Conservation (phyloP, 331 rosid species). For the Phaseolus coccineus region DNA sequence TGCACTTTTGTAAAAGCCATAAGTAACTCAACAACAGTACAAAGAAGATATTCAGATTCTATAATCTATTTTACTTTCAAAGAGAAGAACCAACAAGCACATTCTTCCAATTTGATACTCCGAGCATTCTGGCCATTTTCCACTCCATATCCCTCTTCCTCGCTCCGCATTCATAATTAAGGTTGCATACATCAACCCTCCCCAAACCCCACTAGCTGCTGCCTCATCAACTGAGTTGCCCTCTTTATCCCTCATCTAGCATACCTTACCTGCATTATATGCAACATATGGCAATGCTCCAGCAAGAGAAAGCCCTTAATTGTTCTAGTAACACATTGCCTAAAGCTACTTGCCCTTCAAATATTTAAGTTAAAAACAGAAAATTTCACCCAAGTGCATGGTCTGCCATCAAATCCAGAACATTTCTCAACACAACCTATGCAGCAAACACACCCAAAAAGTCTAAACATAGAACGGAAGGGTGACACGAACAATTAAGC, state of each 20-base stretch:
- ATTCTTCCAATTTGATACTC: slow-evolving; percentile 9
- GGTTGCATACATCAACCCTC: neutral
- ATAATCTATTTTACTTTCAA: slow-evolving; percentile 17
- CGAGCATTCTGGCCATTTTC: neutral
- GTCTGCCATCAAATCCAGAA: slow-evolving; percentile 24
- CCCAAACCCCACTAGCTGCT: neutral
- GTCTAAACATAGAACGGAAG: neutral
- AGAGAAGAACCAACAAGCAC: slow-evolving; percentile 21
- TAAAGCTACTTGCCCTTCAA: slow-evolving; percentile 28
- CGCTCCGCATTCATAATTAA: slow-evolving; percentile 4
- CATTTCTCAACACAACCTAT: slow-evolving; percentile 14
- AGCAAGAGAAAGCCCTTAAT: slow-evolving; percentile 21
- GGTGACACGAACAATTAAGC: slow-evolving; percentile 33
- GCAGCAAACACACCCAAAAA: neutral
- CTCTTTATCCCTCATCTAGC: slow-evolving; percentile 1
- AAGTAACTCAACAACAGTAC: slow-evolving; percentile 17
- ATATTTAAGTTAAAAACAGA: slow-evolving; percentile 2
- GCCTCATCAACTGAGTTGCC: neutral
- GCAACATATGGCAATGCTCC: slow-evolving; percentile 23
- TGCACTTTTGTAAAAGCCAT: slow-evolving; percentile 10
- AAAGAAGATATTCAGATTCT: slow-evolving; percentile 9
- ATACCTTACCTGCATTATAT: slow-evolving; percentile 14
- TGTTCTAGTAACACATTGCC: slow-evolving; percentile 13
- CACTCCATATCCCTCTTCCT: slow-evolving; percentile 1
- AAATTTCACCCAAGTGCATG: slow-evolving; percentile 23